Base-by-base conservation (phyloP, 73 alveolate genomes). In the Paramecium biaurelia region DNA sequence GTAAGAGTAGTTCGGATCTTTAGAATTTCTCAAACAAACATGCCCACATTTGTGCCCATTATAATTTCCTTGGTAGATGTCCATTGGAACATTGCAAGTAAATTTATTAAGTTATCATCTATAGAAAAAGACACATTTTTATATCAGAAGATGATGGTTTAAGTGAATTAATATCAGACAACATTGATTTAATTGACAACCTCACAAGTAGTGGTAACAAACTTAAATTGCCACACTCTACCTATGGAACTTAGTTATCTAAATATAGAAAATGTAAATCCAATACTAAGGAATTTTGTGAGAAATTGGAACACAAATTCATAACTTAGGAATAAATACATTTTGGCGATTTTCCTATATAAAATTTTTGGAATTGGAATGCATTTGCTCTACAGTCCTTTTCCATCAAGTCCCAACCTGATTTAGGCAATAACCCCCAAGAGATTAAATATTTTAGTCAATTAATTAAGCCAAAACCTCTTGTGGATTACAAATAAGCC, bases 131-230 rank as follows among this genome's bases (percentile, higher is more conserved):
- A 18, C 86, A 72, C 18, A 38, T 72, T 38, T 35, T 21, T 12
- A 34, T 72, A 34, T 35, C 86, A 4, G 57, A 35, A 32, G 56
- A 72, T 8, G 58, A 72, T 34, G 86, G 86, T 32, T 42, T 72
- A 26, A 72, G 86, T 72, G 86, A 72, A 72, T 67, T 72, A n/a
- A 72, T 72, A 32, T 72, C 86, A 28, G 59, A 34, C 18, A 72
- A 72, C 63, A 32, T 72, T 12, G 86, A 72, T 18, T 72, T 72
- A 20, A 35, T 72, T 10, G 86, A 72, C 10, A 21, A 32, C 63
- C 58, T 35, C 21, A 38, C 56, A 23, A 72, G 37, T n/a, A 35
- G 58, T 8, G 86, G 86, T n/a, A 32, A 72, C 58, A 72, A 72
- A 72, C 86, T 72, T 28, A 72, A 72, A 32, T 38, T 72, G 18